Conservation (phyloP, 164 flowering plant genomes). For the Liquidambar formosana region DNA sequence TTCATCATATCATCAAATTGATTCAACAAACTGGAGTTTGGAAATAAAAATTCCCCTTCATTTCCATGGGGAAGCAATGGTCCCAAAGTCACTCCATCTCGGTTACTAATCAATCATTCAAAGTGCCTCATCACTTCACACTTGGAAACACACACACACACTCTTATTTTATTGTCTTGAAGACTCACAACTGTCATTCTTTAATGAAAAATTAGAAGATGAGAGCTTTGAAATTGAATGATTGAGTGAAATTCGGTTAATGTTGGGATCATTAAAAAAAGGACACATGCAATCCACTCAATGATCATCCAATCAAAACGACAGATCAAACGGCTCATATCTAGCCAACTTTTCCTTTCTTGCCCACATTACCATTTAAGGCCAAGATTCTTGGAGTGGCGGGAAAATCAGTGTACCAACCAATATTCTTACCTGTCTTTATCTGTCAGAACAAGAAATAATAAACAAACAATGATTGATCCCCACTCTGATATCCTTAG, state of each 20-base stretch:
- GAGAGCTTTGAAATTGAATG: no score
- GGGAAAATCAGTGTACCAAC: slow-evolving; percentile 37
- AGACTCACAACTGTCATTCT: no score
- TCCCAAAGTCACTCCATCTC: no score
- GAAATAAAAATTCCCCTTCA: no score
- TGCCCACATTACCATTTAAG: slow-evolving; percentile 5
- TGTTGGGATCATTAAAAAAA: not conserved
- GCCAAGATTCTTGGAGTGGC: slow-evolving; percentile 37
- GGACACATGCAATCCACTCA: slow-evolving; percentile 33
- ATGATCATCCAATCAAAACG: slow-evolving; percentile 12
- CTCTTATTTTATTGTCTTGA: no score
- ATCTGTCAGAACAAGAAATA: slow-evolving; percentile 15
- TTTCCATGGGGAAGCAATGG: no score
- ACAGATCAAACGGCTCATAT: slow-evolving; percentile 7
- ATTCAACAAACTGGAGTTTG: no score
- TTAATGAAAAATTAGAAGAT: no score
- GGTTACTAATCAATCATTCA: no score
- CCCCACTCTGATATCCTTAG: slow-evolving; percentile 24
- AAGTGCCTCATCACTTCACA: no score
- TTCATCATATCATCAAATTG: no score
- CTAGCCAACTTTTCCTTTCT: not conserved
- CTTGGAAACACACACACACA: no score
- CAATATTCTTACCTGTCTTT: slow-evolving; percentile 29
- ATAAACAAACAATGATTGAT: slow-evolving; percentile 43
- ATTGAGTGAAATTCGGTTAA: not conserved